Base-by-base conservation (phyloP, 768 basidiomycete genomes). In the Tulasnella calospora region DNA sequence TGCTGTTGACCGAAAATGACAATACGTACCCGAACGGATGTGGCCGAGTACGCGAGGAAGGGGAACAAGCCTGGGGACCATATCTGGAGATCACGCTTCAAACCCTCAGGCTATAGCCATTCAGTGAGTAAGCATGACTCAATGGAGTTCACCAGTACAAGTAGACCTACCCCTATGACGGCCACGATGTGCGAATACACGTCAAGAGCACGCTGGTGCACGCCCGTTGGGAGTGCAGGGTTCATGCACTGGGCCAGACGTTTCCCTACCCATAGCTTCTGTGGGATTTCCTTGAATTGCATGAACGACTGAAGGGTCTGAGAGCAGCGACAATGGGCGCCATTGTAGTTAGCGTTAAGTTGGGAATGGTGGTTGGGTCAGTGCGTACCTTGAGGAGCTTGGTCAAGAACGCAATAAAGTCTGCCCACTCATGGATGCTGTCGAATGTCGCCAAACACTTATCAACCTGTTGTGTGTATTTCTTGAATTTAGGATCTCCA, bases 21-120 rank as follows among this genome's bases (percentile, higher is more conserved):
- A 0, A 1, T 38, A 78, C 85, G 73, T 80, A 93, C 95, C 88
- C 95, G 95, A 78, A 98, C 96, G 27, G 96, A 96, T n/a, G 96
- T 99, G n/a, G 97, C 92, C 13, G 98, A 95, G 84, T 95, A 99
- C 85, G 98, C 95, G 82, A 99, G 98, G 89, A 99, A 99, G 0
- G 98, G 98, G 83, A 99, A 98, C 7, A 99, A 85, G 9, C 98
- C 98, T 5, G 95, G 92, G 0, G 95, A 95, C 98, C 98, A 99
- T 27, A 98, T 86, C 5, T 93, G 88, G 2, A 99, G 87, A 85
- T 99, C 98, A 61, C 90, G 88, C 80, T 89, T 89, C 61, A 99
- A 84, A 13, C 97, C 96, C 81, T 96, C 97, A 2, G 90, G 88
- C 96, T 98, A 81, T 4, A 38, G 23, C 27, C 23, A 0, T 30